phyloP scores from a whole-genome alignment of 208 protist species.

The Balamuthia mandrillaris region DNA sequence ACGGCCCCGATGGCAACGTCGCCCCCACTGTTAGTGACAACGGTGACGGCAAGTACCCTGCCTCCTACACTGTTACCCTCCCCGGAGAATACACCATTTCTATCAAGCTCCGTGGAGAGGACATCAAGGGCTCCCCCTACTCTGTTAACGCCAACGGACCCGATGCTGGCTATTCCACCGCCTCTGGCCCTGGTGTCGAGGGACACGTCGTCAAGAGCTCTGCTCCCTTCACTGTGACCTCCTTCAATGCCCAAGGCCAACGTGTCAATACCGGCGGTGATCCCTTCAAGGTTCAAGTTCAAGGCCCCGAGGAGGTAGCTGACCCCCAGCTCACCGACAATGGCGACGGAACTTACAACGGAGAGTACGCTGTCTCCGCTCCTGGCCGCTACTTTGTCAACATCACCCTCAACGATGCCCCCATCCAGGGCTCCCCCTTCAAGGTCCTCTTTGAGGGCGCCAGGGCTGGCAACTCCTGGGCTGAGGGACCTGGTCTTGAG shows the following conservation, averaged over 20 bases:
- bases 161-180: slow-evolving; percentile 30
- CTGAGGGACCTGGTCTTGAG: slow-evolving; percentile 58
- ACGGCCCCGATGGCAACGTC: slow-evolving; percentile 51
- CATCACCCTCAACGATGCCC: slow-evolving; percentile 49
- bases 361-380: slow-evolving; percentile 42
- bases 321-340: slow-evolving; percentile 56
- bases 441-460: slow-evolving; percentile 53
- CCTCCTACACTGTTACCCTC: slow-evolving; percentile 49
- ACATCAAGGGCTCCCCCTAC: slow-evolving; percentile 40
- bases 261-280: slow-evolving; percentile 29
- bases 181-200: slow-evolving; percentile 39
- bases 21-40: slow-evolving; percentile 53
- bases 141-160: slow-evolving; percentile 28
- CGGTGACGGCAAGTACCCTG: slow-evolving; percentile 64
- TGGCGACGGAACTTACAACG: slow-evolving; percentile 58
- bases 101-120: slow-evolving; percentile 42
- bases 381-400: slow-evolving; percentile 55
- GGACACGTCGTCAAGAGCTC: not conserved
- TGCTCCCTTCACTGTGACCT: slow-evolving; percentile 31
- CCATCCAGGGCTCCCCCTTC: slow-evolving; percentile 54
- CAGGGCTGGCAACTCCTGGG: slow-evolving; percentile 36
- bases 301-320: slow-evolving; percentile 41
- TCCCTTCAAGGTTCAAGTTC: slow-evolving; percentile 35
- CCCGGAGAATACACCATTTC: slow-evolving; percentile 52
- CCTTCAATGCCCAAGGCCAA: slow-evolving; percentile 38